Base-by-base conservation (phyloP, 2,329 filamentous ascomycete species). In the Ambrosiella beaveri region DNA sequence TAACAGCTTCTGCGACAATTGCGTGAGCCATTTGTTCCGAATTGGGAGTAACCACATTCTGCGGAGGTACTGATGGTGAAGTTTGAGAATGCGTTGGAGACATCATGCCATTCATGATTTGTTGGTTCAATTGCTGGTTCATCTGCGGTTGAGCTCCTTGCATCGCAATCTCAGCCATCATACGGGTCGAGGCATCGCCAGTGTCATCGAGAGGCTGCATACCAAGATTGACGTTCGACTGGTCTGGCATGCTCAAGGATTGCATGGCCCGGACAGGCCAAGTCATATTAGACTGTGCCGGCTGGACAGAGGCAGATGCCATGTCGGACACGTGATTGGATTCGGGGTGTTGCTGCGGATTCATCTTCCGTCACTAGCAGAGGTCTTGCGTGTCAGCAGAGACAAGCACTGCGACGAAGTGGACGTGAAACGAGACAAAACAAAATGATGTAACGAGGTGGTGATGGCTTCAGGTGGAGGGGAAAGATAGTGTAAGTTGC, bases 11-110 rank as follows among this genome's bases (percentile, higher is more conserved):
- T 11, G 51, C 19, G 4, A 19, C 57, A 40, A 49, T 12, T 27
- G 47, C 17, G 13, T 41, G 35, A 3, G 37, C 37, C 2, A 41
- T 35, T 7, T 45, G 27, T n/a, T 36, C 15, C n/a, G 53, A 17
- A 35, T 15, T 37, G 7, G 35, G 15, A 37, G 39, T 15, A 36
- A 55, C 37, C 51, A 27, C 19, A 53, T 15, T 19, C n/a, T 11
- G 3, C 13, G 54, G 9, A 13, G 54, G 2, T 9, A 49, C 44
- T 52, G 37, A 13, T 17, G 57, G 19, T 19, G 50, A 17, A 7
- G 54, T 35, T n/a, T 58, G 57, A 27, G 41, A 15, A 35, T 60
- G 59, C 19, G 57, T 55, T 11, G 59, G 59, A 38, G 59, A 57
- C 13, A 60, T 40, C 36, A 60, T 57, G 35, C 45, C 27, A 36